Percentiles rank a stretch among this genome's conserved stretches.
Evolutionary conservation across 306 rosid species (phyloP).

Genomic region (Oxytropis ochrocephala): DNA sequence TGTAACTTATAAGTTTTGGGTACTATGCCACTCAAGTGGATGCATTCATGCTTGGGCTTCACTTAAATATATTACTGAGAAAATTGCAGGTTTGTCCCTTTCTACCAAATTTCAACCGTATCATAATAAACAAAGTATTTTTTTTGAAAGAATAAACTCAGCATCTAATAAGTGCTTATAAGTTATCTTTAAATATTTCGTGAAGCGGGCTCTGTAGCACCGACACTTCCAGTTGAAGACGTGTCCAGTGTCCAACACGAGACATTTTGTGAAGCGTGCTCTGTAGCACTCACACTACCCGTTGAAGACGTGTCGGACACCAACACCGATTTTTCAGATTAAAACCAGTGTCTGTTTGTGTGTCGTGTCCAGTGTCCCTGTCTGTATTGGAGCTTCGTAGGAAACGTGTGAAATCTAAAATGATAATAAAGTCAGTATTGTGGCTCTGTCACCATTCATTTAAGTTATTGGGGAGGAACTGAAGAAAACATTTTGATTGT

Average conservation of each 20-base stretch:
- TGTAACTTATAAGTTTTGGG: slow-evolving; percentile 77
- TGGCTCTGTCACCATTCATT: not conserved
- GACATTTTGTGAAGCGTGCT: not conserved
- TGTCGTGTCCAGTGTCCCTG: too few relatives aligned
- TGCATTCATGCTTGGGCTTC: slow-evolving; percentile 92
- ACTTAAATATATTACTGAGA: slow-evolving; percentile 77
- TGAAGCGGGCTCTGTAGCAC: not conserved
- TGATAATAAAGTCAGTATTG: not conserved
- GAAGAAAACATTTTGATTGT: not conserved
- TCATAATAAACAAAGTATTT: too few relatives aligned
- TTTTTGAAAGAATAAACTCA: too few relatives aligned
- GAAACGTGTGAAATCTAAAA: not conserved
- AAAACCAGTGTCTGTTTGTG: too few relatives aligned
- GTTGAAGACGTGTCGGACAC: too few relatives aligned
- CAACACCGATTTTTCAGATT: too few relatives aligned
- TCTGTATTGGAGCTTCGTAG: too few relatives aligned
- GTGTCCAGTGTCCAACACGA: too few relatives aligned
- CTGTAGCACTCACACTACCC: too few relatives aligned
- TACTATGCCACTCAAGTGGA: slow-evolving; percentile 77
- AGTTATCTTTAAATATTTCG: slow-evolving; percentile 10
- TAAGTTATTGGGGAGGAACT: slow-evolving; percentile 1
- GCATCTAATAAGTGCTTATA: not conserved
- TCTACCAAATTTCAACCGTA: not conserved
- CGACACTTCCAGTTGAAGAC: too few relatives aligned
- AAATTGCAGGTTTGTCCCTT: slow-evolving; percentile 59